phyloP scores from a whole-genome alignment of 2,329 filamentous ascomycete species.

The Penicillium sp. region DNA sequence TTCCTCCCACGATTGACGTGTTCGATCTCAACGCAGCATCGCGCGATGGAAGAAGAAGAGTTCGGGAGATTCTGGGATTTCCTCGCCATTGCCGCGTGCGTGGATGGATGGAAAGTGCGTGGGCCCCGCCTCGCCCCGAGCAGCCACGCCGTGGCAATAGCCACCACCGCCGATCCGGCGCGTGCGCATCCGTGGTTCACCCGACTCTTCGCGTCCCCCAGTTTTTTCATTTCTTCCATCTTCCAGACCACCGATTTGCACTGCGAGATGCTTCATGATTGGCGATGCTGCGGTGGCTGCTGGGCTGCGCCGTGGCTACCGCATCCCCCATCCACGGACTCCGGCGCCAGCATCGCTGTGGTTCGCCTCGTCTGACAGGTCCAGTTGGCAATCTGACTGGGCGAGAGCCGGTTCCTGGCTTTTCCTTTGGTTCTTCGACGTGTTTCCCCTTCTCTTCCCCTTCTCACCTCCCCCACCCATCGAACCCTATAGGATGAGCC shows the following conservation, averaged over 20 bases:
- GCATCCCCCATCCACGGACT: too few relatives aligned
- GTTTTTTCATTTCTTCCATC: background rate
- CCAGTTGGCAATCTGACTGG: too few relatives aligned
- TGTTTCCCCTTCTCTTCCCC: background rate
- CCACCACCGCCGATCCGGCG: background rate
- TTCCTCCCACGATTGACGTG: background rate
- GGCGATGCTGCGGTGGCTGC: too few relatives aligned
- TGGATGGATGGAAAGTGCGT: background rate
- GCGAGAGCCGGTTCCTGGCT: too few relatives aligned
- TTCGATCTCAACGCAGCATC: background rate
- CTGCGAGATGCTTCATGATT: too few relatives aligned
- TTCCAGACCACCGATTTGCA: too few relatives aligned
- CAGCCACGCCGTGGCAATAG: constrained; percentile 11
- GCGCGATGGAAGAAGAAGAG: background rate
- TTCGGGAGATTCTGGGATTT: too few relatives aligned
- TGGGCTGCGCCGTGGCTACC: too few relatives aligned
- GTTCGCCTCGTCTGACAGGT: too few relatives aligned
- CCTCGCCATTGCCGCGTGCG: background rate
- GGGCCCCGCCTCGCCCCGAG: background rate
- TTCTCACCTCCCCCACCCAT: background rate
- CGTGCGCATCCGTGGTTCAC: background rate
- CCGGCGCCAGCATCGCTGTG: too few relatives aligned
- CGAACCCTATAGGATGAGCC: too few relatives aligned
- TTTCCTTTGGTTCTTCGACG: background rate
- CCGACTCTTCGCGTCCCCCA: background rate